phyloP scores from a whole-genome alignment of 148 eudicot genomes.

The Linanthus parryae region DNA sequence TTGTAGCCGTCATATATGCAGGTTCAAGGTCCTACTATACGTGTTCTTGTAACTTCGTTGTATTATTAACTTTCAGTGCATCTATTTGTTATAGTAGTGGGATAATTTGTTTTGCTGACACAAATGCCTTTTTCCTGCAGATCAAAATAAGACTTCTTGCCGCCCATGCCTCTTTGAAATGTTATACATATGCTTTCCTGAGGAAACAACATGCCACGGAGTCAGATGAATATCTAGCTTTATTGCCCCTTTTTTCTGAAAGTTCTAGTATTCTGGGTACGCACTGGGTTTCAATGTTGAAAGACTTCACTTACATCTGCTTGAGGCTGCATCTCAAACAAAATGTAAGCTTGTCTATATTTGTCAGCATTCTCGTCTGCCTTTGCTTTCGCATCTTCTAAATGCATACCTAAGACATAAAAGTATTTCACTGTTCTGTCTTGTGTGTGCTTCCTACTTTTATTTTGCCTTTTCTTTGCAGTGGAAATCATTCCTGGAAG shows the following conservation, averaged over 20 bases:
- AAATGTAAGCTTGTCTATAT: constrained; percentile 47
- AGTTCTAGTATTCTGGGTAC: constrained; percentile 65
- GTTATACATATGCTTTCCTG: constrained; percentile 80
- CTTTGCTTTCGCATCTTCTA: not conserved
- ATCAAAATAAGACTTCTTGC: constrained; percentile 89
- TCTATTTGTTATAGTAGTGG: not conserved
- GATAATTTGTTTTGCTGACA: not conserved
- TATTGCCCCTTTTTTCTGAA: constrained; percentile 77
- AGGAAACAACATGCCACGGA: constrained; percentile 53
- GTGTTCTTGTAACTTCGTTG: too few relatives aligned
- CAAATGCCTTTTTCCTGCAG: constrained; percentile 23
- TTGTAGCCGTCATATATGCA: too few relatives aligned
- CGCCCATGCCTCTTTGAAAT: constrained; percentile 97
- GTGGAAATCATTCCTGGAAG: constrained; percentile 97
- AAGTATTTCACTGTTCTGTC: constrained; percentile 5
- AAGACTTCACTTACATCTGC: constrained; percentile 73
- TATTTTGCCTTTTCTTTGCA: constrained; percentile 23
- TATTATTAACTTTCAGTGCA: too few relatives aligned
- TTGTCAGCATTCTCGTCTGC: constrained; percentile 3
- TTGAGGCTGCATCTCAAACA: constrained; percentile 50
- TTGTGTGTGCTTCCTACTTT: constrained; percentile 9
- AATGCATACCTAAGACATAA: constrained; percentile 2
- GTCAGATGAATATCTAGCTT: constrained; percentile 77
- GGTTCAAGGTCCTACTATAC: too few relatives aligned
- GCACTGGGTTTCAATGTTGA: constrained; percentile 72